A percentile compares a stretch with the other conserved stretches of the same genome.
phyloP scores from a whole-genome alignment of 2,329 filamentous ascomycete genomes.

The Xenoacremonium recifei region DNA sequence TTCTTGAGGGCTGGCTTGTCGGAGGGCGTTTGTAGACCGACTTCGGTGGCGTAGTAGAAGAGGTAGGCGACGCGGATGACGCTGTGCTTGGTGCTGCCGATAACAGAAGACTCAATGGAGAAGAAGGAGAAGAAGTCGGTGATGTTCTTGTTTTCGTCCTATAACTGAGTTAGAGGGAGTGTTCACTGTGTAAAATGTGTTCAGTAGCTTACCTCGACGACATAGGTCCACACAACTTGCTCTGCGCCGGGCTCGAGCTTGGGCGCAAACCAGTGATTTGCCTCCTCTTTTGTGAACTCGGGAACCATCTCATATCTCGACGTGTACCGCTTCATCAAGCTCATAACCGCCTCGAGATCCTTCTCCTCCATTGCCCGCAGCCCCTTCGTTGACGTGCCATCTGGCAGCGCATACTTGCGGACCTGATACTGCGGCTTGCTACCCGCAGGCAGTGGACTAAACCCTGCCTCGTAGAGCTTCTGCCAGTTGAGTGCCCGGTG shows the following conservation, averaged over 20 bases:
- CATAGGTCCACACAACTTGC: conserved; percentile 90
- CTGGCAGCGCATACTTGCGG: conserved; percentile 79
- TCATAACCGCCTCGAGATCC: conserved; percentile 74
- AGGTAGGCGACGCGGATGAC: conserved; percentile 88
- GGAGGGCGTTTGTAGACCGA: conserved; percentile 60
- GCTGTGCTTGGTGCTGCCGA: conserved; percentile 74
- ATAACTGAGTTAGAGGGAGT: neutral
- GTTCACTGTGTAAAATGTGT: neutral
- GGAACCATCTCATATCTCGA: conserved; percentile 81
- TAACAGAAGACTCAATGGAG: conserved; percentile 87
- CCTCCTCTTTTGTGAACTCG: conserved; percentile 74
- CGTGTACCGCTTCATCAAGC: conserved; percentile 75
- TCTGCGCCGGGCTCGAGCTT: conserved; percentile 58
- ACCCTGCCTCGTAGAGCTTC: conserved; percentile 92
- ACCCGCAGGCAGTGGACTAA: conserved; percentile 80
- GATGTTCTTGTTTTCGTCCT: conserved; percentile 70
- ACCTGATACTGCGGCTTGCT: conserved; percentile 87
- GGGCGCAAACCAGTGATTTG: conserved; percentile 84
- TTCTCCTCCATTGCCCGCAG: conserved; percentile 76
- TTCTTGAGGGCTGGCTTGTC: conserved; percentile 64
- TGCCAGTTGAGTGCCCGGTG: conserved; percentile 93
- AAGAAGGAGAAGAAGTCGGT: conserved; percentile 99
- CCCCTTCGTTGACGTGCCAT: conserved; percentile 68
- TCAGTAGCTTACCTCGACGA: conserved; percentile 68
- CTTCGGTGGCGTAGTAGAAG: conserved; percentile 92